phyloP scores from a whole-genome alignment of 1,284 basidiomycete genomes.

The Trametes pubescens region DNA sequence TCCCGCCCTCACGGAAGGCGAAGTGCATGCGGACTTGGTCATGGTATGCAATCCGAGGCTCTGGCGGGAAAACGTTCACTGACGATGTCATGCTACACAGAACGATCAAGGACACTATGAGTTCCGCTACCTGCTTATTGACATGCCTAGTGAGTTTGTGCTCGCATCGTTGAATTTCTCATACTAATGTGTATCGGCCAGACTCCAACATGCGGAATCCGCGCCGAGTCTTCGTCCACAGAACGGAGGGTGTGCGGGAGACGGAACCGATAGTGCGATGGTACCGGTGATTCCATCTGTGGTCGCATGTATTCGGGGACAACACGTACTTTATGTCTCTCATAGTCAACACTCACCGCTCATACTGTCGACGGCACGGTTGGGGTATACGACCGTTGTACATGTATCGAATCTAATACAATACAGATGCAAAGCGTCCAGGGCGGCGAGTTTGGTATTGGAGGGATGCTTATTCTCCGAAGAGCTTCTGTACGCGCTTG shows the following conservation, averaged over 20 bases:
- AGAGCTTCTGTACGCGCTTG: slow-evolving; percentile 97
- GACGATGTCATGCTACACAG: slow-evolving; percentile 47
- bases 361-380: slow-evolving; percentile 15
- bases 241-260: slow-evolving; percentile 69
- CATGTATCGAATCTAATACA: slow-evolving; percentile 32
- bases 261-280: slow-evolving; percentile 77
- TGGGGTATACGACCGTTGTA: slow-evolving; percentile 31
- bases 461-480: slow-evolving; percentile 76
- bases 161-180: neutral
- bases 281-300: slow-evolving; percentile 40
- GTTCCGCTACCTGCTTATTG: slow-evolving; percentile 79
- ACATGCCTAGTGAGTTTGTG: slow-evolving; percentile 73
- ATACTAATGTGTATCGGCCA: slow-evolving; percentile 40
- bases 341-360: slow-evolving; percentile 26
- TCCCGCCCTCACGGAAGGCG: slow-evolving; percentile 73
- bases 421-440: slow-evolving; percentile 31
- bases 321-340: slow-evolving; percentile 10
- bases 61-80: slow-evolving; percentile 13
- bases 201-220: slow-evolving; percentile 70
- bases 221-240: slow-evolving; percentile 76
- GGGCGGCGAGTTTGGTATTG: neutral
- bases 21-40: slow-evolving; percentile 80
- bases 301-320: too few species aligned
- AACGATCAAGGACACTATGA: slow-evolving; percentile 80
- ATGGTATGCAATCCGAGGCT: slow-evolving; percentile 56